These are phyloP conservation scores for Endothia cerciana DNA, from an alignment of 2,329 filamentous ascomycete genomes.

Conservation along the genomic window DNA sequence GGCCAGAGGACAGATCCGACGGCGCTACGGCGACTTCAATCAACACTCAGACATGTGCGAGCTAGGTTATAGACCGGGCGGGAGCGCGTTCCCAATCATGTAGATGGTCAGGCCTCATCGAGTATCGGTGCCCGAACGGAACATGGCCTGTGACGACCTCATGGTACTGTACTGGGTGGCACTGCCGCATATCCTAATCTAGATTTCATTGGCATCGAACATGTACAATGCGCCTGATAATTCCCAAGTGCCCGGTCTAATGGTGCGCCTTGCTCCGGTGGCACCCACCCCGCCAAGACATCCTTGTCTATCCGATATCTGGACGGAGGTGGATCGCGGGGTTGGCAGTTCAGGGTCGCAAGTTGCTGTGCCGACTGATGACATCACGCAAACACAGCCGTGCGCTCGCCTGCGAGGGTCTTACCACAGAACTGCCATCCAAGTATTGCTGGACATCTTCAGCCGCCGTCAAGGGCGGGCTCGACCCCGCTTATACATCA, in stretches of 20 bases:
- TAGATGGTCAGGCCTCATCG: not conserved
- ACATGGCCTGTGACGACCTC: not conserved
- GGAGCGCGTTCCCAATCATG: not conserved
- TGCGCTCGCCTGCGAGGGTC: not conserved
- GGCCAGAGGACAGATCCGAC: constrained; percentile 36
- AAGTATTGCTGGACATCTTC: not conserved
- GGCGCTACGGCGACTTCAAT: constrained; percentile 44
- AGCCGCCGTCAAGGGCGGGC: not conserved
- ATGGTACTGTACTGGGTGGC: not conserved
- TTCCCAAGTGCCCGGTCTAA: not conserved
- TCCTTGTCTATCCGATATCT: constrained; percentile 9
- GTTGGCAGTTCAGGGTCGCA: not conserved
- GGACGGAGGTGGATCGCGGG: constrained; percentile 6
- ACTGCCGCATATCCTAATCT: not conserved
- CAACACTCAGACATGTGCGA: constrained; percentile 46
- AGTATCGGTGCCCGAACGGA: not conserved
- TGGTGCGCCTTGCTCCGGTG: not conserved
- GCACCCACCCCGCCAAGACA: constrained; percentile 10
- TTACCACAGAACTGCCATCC: not conserved
- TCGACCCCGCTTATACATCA: not conserved
- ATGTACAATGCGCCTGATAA: not conserved
- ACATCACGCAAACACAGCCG: constrained; percentile 15
- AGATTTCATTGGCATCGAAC: not conserved
- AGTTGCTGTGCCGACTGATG: constrained; percentile 14
- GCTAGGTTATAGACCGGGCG: constrained; percentile 30